Evolutionary conservation across 1,284 basidiomycete genomes (phyloP).

Genomic region (Leccinum solheimii): DNA sequence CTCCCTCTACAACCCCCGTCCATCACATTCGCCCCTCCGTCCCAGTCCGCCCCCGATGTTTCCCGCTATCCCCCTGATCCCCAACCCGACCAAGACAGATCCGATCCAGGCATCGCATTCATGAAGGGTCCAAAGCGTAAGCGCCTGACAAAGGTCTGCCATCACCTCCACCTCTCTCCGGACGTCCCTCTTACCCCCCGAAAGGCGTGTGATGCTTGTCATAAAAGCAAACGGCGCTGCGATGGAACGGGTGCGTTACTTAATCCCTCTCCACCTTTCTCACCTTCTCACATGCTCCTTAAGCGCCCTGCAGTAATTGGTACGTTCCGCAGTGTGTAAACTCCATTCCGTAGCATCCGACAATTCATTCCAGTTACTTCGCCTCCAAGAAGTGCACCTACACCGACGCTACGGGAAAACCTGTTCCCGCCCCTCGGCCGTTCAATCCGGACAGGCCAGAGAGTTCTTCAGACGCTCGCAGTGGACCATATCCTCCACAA

Average conservation of each 20-base stretch:
- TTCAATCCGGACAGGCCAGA: slow-evolving; percentile 29
- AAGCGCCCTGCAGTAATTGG: slow-evolving; percentile 83
- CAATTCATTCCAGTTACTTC: slow-evolving; percentile 55
- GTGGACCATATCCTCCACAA: slow-evolving; percentile 16
- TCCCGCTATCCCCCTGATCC: slow-evolving; percentile 23
- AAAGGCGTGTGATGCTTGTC: slow-evolving; percentile 80
- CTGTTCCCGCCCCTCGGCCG: slow-evolving; percentile 67
- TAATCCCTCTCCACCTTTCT: slow-evolving; percentile 13
- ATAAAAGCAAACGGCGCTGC: slow-evolving; percentile 79
- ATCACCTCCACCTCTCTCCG: slow-evolving; percentile 4
- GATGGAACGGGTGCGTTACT: slow-evolving; percentile 68
- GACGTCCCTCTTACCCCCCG: slow-evolving; percentile 9
- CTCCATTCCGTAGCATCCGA: slow-evolving; percentile 6
- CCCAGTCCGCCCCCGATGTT: slow-evolving; percentile 21
- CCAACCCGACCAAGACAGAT: slow-evolving; percentile 24
- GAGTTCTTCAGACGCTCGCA: slow-evolving; percentile 21
- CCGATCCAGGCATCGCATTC: slow-evolving; percentile 36
- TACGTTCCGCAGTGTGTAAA: slow-evolving; percentile 33
- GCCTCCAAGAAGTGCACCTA: slow-evolving; percentile 79
- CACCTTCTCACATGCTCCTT: slow-evolving; percentile 15
- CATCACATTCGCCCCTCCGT: slow-evolving; percentile 28
- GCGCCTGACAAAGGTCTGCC: slow-evolving; percentile 63
- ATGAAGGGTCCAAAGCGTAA: slow-evolving; percentile 65
- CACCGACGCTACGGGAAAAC: slow-evolving; percentile 74
- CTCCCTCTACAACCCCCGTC: slow-evolving; percentile 14